phyloP scores from a whole-genome alignment of 2,329 filamentous ascomycete genomes.

The Colletotrichum gloeosporioides region DNA sequence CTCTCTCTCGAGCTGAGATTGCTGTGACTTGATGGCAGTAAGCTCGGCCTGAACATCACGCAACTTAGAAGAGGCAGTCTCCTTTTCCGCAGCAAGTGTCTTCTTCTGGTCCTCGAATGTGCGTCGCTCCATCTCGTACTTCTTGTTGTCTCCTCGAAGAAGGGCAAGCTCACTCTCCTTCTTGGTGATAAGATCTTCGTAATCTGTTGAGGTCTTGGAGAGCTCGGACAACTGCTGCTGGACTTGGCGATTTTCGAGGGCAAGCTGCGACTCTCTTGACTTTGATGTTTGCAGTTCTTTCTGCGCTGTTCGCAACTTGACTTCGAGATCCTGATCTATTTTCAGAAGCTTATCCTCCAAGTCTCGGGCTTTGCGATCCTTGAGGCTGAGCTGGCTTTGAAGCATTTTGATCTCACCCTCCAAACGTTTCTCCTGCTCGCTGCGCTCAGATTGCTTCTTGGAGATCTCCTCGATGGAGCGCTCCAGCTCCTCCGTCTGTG shows the following conservation, averaged over 20 bases:
- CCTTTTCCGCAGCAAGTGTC: conserved; percentile 75
- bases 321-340: conserved; percentile 85
- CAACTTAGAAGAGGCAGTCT: conserved; percentile 76
- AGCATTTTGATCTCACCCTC: conserved; percentile 89
- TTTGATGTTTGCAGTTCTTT: conserved; percentile 81
- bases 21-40: conserved; percentile 84
- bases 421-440: conserved; percentile 76
- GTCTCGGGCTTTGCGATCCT: conserved; percentile 89
- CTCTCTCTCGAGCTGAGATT: conserved; percentile 84
- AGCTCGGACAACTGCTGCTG: conserved; percentile 86
- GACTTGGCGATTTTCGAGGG: conserved; percentile 81
- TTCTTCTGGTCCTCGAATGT: conserved; percentile 81
- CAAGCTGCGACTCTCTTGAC: conserved; percentile 76
- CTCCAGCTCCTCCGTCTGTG: conserved; percentile 73
- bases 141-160: conserved; percentile 83
- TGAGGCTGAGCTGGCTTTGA: conserved; percentile 85
- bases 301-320: conserved; percentile 78
- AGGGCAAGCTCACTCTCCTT: conserved; percentile 94
- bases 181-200: conserved; percentile 89
- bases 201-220: conserved; percentile 90
- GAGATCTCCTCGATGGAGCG: conserved; percentile 73
- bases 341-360: conserved; percentile 84
- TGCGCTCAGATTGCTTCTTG: conserved; percentile 73
- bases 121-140: conserved; percentile 80
- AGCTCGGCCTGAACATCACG: conserved; percentile 88